A percentile compares a stretch with the other conserved stretches of the same genome.
Evolutionary conservation across 768 basidiomycete genomes (phyloP).

Genomic region (Tulasnella calospora): DNA sequence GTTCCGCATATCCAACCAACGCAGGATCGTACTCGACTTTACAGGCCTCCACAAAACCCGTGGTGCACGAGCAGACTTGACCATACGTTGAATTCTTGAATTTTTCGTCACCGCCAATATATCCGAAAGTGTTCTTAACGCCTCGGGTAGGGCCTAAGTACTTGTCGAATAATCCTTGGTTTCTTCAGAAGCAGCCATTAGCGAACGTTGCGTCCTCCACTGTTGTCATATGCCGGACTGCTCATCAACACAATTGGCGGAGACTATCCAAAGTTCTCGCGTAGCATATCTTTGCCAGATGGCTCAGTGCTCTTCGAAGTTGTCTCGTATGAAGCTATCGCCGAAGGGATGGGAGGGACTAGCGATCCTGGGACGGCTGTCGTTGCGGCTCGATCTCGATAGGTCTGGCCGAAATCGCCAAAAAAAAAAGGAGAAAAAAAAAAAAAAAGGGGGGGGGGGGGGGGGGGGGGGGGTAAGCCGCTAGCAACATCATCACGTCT

Average conservation of each 20-base stretch:
- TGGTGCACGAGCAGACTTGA: conserved; percentile 72
- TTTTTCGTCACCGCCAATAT: conserved; percentile 30
- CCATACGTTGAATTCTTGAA: conserved; percentile 53
- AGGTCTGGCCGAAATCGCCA: conserved; percentile 53
- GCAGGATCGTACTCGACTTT: conserved; percentile 80
- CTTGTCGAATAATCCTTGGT: conserved; percentile 27
- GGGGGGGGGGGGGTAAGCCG: too few relatives aligned
- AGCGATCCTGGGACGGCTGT: neutral
- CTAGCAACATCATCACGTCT: too few relatives aligned
- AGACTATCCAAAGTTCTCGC: neutral
- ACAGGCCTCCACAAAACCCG: conserved; percentile 84
- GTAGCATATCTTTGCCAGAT: conserved; percentile 12
- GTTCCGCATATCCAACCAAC: conserved; percentile 72
- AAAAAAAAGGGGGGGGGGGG: too few relatives aligned
- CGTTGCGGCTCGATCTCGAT: conserved; percentile 19
- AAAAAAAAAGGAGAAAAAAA: too few relatives aligned
- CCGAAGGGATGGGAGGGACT: conserved; percentile 15
- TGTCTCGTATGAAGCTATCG: conserved; percentile 19
- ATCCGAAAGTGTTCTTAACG: conserved; percentile 29
- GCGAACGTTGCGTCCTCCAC: conserved; percentile 30
- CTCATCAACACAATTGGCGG: neutral
- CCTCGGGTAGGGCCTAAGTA: conserved; percentile 25
- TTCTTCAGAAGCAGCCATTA: conserved; percentile 31
- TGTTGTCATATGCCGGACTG: neutral
- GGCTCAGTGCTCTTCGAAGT: conserved; percentile 18